Evolutionary conservation across 495 filamentous ascomycete species (phyloP).

Genomic region (Neurospora pannonica): DNA sequence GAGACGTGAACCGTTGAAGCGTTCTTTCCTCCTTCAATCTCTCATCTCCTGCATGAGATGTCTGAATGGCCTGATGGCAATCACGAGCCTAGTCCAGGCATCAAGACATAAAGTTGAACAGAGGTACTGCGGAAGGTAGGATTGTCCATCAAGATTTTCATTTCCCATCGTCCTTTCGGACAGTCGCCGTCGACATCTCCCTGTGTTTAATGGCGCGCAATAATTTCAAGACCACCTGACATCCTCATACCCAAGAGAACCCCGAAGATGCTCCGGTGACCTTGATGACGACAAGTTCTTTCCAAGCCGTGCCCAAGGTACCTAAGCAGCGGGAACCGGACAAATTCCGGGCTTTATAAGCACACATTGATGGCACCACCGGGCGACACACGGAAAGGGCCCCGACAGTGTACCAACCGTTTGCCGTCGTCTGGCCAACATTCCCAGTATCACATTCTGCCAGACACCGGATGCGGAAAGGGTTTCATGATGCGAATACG

Average conservation of each 20-base stretch:
- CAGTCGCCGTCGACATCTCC: background rate
- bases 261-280: background rate
- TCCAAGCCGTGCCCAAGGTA: background rate
- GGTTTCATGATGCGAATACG: background rate
- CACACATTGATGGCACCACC: background rate
- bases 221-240: background rate
- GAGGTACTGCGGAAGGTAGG: background rate
- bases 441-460: background rate
- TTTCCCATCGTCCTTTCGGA: background rate
- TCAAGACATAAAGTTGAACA: background rate
- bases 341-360: background rate
- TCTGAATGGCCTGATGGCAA: background rate
- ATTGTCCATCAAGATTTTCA: background rate
- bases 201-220: background rate
- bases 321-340: background rate
- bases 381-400: background rate
- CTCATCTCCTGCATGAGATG: background rate
- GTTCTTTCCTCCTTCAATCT: background rate
- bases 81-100: background rate
- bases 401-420: background rate
- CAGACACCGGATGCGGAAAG: background rate
- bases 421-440: background rate
- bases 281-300: background rate
- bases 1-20: background rate
- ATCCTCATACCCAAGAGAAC: background rate